Evolutionary conservation across 768 basidiomycete genomes (phyloP).

Genomic region (Butyriboletus loyo): DNA sequence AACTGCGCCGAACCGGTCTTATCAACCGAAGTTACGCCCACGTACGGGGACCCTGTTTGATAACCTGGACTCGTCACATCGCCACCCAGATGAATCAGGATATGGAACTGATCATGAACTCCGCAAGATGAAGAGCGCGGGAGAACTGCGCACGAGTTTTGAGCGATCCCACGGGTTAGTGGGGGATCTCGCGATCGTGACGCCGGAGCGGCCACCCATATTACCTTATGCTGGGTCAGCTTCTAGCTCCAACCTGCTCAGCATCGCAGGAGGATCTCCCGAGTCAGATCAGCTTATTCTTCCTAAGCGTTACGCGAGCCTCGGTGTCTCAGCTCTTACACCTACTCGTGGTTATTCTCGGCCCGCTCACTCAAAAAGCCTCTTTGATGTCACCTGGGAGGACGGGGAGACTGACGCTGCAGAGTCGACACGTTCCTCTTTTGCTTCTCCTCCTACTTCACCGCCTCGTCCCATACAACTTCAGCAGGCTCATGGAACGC

Average conservation of each 20-base stretch:
- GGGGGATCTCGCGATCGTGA: constrained; percentile 29
- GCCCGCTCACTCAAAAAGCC: constrained; percentile 38
- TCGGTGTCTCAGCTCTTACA: constrained; percentile 47
- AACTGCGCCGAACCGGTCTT: constrained; percentile 64
- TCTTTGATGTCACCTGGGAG: constrained; percentile 52
- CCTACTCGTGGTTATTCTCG: constrained; percentile 36
- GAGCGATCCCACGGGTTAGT: constrained; percentile 25
- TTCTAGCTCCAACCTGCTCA: constrained; percentile 66
- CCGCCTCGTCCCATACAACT: constrained; percentile 22
- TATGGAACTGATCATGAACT: constrained; percentile 55
- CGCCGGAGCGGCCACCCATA: constrained; percentile 41
- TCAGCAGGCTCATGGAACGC: constrained; percentile 13
- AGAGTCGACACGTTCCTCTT: constrained; percentile 22
- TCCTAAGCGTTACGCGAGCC: constrained; percentile 64
- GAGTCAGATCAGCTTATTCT: constrained; percentile 36
- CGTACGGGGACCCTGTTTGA: constrained; percentile 29
- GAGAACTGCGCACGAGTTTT: constrained; percentile 56
- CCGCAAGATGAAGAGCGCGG: constrained; percentile 85
- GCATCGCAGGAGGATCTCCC: constrained; percentile 28
- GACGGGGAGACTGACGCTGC: constrained; percentile 14
- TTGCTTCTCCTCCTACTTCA: constrained; percentile 26
- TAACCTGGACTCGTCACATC: constrained; percentile 19
- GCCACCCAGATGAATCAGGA: constrained; percentile 38
- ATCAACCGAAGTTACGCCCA: constrained; percentile 44
- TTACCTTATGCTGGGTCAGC: constrained; percentile 57